phyloP scores from a whole-genome alignment of 805 yeast species.

The Metschnikowia cubensis region DNA sequence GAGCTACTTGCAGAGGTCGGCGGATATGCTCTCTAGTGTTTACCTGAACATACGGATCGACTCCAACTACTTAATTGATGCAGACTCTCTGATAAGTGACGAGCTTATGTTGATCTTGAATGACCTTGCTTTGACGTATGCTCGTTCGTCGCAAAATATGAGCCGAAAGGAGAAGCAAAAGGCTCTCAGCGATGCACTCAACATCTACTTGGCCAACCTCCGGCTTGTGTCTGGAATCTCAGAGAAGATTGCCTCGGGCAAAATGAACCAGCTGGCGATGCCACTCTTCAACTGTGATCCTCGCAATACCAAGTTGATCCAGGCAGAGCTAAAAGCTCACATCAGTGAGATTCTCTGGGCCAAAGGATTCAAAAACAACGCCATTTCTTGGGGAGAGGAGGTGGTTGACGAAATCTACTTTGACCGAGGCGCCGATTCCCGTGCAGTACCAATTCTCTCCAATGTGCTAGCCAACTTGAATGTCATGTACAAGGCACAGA shows the following conservation, averaged over 20 bases:
- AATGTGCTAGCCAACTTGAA: conserved; percentile 30
- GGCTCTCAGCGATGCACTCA: conserved; percentile 25
- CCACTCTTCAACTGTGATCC: conserved; percentile 36
- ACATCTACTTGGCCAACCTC: conserved; percentile 36
- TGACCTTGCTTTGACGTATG: conserved; percentile 31
- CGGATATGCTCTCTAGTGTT: conserved; percentile 30
- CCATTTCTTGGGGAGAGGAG: conserved; percentile 41
- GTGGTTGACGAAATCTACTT: conserved; percentile 34
- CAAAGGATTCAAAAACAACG: conserved; percentile 34
- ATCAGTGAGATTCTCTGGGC: conserved; percentile 42
- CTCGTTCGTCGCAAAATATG: conserved; percentile 10
- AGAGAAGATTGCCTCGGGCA: conserved; percentile 16
- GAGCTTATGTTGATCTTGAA: conserved; percentile 33
- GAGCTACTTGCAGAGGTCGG: conserved; percentile 27
- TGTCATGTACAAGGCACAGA: conserved; percentile 28
- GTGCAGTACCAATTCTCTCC: conserved; percentile 27
- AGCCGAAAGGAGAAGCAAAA: conserved; percentile 11
- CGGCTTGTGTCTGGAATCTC: conserved; percentile 21
- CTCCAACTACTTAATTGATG: conserved; percentile 24
- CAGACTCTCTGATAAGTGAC: conserved; percentile 30
- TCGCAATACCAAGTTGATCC: conserved; percentile 25
- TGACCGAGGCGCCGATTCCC: conserved; percentile 24
- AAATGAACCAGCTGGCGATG: conserved; percentile 24
- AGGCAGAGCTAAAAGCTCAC: conserved; percentile 35
- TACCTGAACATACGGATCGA: conserved; percentile 25